Conservation (phyloP, 305 asterid genomes). For the Fraxinus floribunda region DNA sequence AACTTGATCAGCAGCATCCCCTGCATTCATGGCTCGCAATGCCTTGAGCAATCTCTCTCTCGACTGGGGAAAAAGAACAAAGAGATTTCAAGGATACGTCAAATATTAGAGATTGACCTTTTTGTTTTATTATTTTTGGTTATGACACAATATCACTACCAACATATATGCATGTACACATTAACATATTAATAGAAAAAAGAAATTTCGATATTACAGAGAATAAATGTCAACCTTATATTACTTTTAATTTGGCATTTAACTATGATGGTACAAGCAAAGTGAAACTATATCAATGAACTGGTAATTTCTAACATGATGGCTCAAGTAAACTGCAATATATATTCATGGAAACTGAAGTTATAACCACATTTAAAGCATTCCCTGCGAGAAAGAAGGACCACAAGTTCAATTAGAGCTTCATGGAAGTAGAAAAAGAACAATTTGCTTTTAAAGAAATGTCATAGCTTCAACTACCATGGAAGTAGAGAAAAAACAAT, state of each 20-base stretch:
- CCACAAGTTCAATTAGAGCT: slow-evolving; percentile 1
- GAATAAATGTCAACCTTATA: neutral
- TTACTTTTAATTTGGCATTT: neutral
- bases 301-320: neutral
- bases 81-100: neutral
- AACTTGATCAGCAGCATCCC: slow-evolving; percentile 99
- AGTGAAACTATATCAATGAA: neutral
- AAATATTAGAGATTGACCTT: neutral
- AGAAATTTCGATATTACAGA: neutral
- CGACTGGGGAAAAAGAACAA: slow-evolving; percentile 47
- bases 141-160: neutral
- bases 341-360: neutral
- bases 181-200: neutral
- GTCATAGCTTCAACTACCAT: neutral
- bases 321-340: neutral
- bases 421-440: neutral
- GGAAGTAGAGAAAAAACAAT: neutral
- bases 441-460: neutral
- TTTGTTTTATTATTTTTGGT: neutral
- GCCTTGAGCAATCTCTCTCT: slow-evolving; percentile 82
- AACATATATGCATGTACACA: neutral
- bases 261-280: neutral
- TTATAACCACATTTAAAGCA: neutral
- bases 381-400: neutral
- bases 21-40: slow-evolving; percentile 91